Base-by-base conservation (phyloP, 2,329 filamentous ascomycete species). In the Diaporthe destruens region DNA sequence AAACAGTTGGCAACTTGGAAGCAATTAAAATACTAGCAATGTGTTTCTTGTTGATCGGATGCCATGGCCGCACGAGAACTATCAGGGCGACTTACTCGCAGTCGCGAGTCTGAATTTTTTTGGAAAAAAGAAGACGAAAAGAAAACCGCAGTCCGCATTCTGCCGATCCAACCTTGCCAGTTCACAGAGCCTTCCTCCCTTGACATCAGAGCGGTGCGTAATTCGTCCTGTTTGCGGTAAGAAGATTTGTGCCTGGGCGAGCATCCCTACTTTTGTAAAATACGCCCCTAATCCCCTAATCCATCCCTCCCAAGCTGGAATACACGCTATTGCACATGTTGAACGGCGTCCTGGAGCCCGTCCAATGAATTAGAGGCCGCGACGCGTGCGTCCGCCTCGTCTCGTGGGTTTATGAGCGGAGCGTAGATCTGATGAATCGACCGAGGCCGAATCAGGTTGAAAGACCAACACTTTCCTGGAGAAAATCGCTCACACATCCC, bases 401-500 rank as follows among this genome's bases (percentile, higher is more conserved):
- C 47, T 56, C 14, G 32, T 47, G 32, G 57, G 39, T 18, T 34
- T 55, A 36, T 25, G 49, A 34, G 25, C 23, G n/a, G 29, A 57
- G n/a, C 42, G 39, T 34, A 44, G 32, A 61, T 16, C 55, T 67
- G 6, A 51, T 51, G 54, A 29, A 51, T 20, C 72, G 71, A 34
- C 56, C 36, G 29, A 20, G 39, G 42, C 49, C 54, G 54, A 39
- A 29, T 56, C 39, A 47, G 34, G 54, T 42, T 14, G 29, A 39
- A 20, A 56, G 20, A 42, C 54, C 39, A 61, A n/a, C 16, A n/a
- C 57, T 16, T 20, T 20, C 59, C 42, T 34, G 23, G 29, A 47
- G 32, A 23, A 5, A 11, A 14, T 16, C 12, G 16, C 36, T 70
- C 69, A 88, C 70, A 88, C 86, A 68, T 88, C 86, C 87, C 87